phyloP scores from a whole-genome alignment of 441 rosid species.

The Populus trichocarpa region DNA sequence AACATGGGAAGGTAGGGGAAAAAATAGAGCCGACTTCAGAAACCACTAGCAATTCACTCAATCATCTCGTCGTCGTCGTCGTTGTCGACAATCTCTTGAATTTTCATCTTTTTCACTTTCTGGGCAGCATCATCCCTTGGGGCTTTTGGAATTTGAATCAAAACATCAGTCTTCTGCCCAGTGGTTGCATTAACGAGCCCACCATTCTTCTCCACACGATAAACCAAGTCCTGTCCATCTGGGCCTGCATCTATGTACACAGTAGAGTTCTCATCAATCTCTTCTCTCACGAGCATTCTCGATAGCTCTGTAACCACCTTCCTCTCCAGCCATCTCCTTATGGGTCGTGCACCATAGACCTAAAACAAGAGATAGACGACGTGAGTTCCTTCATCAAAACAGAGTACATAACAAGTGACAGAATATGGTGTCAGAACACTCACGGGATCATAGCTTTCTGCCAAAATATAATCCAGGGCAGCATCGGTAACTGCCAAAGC shows the following conservation, averaged over 20 bases:
- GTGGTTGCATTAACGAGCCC: conserved; percentile 69
- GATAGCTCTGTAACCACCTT: conserved; percentile 82
- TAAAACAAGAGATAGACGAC: not conserved
- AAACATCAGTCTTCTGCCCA: conserved; percentile 62
- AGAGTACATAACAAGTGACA: rapidly evolving
- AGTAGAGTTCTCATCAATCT: conserved; percentile 75
- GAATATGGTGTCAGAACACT: conserved; percentile 14
- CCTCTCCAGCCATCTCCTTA: conserved; percentile 89
- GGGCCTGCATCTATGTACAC: conserved; percentile 60
- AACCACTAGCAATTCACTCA: conserved; percentile 10
- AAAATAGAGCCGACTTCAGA: no score
- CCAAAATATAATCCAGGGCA: conserved; percentile 68
- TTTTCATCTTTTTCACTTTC: conserved; percentile 82
- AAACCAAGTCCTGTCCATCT: conserved; percentile 38
- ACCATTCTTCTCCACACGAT: conserved; percentile 67
- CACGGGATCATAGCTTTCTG: conserved; percentile 82
- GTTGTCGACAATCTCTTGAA: conserved; percentile 56
- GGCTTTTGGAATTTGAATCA: conserved; percentile 52
- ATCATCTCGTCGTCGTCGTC: conserved; percentile 58
- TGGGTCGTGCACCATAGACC: conserved; percentile 91
- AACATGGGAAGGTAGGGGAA: no score
- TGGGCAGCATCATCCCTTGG: conserved; percentile 53
- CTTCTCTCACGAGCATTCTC: conserved; percentile 68
- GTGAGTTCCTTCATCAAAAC: not conserved
- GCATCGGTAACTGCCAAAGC: conserved; percentile 79